Conservation (phyloP, 495 filamentous ascomycete genomes). For the Jackrogersella minutella region DNA sequence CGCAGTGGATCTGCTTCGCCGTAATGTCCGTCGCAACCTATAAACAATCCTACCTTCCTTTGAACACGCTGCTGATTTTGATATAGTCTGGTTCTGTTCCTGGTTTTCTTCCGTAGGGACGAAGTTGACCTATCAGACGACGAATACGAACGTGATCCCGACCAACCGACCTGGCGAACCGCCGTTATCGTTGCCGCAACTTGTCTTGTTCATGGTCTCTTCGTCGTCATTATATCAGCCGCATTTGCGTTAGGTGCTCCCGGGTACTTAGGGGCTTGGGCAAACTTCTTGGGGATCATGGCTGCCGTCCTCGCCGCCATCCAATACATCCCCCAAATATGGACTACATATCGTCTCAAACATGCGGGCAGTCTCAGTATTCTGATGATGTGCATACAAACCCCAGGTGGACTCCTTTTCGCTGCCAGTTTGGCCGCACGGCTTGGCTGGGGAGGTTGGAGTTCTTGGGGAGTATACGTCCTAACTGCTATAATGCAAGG, state of each 20-base stretch:
- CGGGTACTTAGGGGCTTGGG: constrained; percentile 71
- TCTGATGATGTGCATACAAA: constrained; percentile 98
- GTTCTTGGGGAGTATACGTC: constrained; percentile 89
- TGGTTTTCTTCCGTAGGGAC: constrained; percentile 80
- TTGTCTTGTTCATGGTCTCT: constrained; percentile 74
- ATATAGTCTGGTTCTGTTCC: constrained; percentile 79
- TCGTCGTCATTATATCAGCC: constrained; percentile 70
- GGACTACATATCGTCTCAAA: constrained; percentile 83
- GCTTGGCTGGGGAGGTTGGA: constrained; percentile 86
- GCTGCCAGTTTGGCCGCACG: constrained; percentile 83
- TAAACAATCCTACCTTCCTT: neutral
- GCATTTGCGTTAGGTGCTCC: constrained; percentile 66
- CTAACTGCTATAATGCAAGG: constrained; percentile 89
- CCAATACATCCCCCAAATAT: constrained; percentile 96
- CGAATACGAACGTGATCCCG: constrained; percentile 46
- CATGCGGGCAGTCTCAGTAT: constrained; percentile 90
- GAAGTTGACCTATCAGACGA: constrained; percentile 58
- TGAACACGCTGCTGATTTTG: constrained; percentile 5
- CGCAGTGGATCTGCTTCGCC: constrained; percentile 91
- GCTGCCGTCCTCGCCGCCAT: constrained; percentile 80
- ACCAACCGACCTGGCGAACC: constrained; percentile 72
- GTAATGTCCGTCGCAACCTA: constrained; percentile 72
- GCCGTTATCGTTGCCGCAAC: constrained; percentile 74
- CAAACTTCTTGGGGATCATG: constrained; percentile 81
- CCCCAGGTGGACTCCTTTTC: constrained; percentile 88